A percentile compares a stretch with the other conserved stretches of the same genome.
Evolutionary conservation across 2,329 filamentous ascomycete genomes (phyloP).

Genomic region (Cordyceps javanica): DNA sequence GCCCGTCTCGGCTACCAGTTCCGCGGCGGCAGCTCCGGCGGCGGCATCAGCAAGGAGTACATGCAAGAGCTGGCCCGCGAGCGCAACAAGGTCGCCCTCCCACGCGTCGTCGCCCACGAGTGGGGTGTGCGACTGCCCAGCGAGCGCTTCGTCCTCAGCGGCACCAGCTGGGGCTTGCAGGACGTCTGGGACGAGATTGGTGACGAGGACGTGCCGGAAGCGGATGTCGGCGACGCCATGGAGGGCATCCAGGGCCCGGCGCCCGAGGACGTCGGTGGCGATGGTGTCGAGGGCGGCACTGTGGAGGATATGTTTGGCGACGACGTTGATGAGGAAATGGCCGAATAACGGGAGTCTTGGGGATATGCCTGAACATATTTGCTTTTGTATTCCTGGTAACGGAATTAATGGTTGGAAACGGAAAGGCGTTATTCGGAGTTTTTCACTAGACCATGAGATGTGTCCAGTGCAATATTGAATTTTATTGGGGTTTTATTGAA

Average conservation of each 20-base stretch:
- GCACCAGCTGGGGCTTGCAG: conserved; percentile 57
- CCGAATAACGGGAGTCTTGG: conserved; percentile 25
- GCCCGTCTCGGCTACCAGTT: conserved; percentile 65
- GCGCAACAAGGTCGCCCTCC: conserved; percentile 61
- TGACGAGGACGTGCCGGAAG: conserved; percentile 34
- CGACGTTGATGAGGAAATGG: conserved; percentile 53
- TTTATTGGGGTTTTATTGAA: too few relatives aligned
- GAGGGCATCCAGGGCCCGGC: conserved; percentile 38
- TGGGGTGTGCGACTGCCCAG: conserved; percentile 62
- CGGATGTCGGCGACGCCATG: conserved; percentile 40
- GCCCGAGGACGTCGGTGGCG: conserved; percentile 37
- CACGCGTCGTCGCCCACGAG: conserved; percentile 56
- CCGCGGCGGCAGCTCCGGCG: conserved; percentile 44
- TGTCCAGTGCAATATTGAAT: not conserved
- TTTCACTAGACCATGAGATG: not conserved
- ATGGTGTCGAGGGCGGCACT: conserved; percentile 43
- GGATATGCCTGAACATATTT: not conserved
- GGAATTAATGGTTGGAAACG: not conserved
- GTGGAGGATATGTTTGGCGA: conserved; percentile 51
- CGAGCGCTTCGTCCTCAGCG: conserved; percentile 62
- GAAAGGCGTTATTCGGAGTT: conserved; percentile 5
- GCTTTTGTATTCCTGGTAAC: not conserved
- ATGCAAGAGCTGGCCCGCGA: conserved; percentile 68
- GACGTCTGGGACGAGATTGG: conserved; percentile 50
- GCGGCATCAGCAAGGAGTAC: conserved; percentile 65